Evolutionary conservation across 164 flowering plant genomes (phyloP).

Genomic region (Sextonia rubra): DNA sequence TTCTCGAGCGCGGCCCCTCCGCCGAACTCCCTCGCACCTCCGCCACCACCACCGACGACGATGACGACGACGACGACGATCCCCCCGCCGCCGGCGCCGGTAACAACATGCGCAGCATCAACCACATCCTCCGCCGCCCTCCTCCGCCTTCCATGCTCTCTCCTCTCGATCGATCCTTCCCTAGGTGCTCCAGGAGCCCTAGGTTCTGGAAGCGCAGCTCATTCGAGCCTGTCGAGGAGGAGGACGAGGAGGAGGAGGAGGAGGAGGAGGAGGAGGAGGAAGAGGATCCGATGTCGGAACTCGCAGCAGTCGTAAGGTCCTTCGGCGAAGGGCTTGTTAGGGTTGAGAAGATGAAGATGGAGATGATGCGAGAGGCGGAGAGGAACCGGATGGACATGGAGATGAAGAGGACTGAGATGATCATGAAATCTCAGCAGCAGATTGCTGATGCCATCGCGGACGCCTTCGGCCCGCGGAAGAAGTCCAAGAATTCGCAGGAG

Average conservation of each 20-base stretch:
- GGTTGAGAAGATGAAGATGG: conserved; percentile 79
- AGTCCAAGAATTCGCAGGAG: conserved; percentile 23
- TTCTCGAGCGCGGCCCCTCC: conserved; percentile 60
- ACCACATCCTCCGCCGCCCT: conserved; percentile 32
- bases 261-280: conserved; percentile 24
- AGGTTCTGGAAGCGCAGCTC: conserved; percentile 22
- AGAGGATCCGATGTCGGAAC: conserved; percentile 22
- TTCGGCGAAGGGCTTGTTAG: conserved; percentile 59
- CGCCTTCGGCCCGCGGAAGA: conserved; percentile 37
- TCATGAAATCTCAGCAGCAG: conserved; percentile 52
- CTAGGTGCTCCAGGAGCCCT: conserved; percentile 21
- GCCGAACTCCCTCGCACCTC: conserved; percentile 26
- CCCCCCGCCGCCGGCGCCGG: conserved; percentile 3
- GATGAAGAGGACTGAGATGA: conserved; percentile 61
- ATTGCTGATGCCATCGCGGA: conserved; percentile 47
- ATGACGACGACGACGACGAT: conserved; percentile 30
- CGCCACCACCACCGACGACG: conserved; percentile 19
- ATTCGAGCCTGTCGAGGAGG: conserved; percentile 19
- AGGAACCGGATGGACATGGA: conserved; percentile 77
- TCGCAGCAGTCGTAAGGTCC: conserved; percentile 54
- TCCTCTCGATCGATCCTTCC: conserved; percentile 5
- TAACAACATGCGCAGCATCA: conserved; percentile 41
- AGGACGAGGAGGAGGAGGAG: conserved; percentile 21
- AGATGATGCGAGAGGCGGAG: conserved; percentile 69
- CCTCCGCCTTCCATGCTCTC: conserved; percentile 8